These are phyloP conservation scores for Suillus alpinus DNA, from an alignment of 768 basidiomycete genomes.

Conservation along the genomic window DNA sequence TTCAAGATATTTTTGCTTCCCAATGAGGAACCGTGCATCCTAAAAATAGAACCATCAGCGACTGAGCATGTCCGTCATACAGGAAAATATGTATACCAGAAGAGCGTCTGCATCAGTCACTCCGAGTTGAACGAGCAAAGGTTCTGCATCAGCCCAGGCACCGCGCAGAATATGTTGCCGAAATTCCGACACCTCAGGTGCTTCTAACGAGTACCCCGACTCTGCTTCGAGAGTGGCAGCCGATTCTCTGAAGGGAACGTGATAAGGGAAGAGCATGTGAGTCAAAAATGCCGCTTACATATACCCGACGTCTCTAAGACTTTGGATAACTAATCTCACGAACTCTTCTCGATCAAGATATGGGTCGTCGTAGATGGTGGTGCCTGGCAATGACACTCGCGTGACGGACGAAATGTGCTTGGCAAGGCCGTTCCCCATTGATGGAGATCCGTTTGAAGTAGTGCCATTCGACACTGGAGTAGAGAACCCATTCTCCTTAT, in stretches of 20 bases:
- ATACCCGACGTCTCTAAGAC: slow-evolving; percentile 84
- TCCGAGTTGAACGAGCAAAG: slow-evolving; percentile 63
- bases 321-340: slow-evolving; percentile 85
- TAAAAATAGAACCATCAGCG: slow-evolving; percentile 34
- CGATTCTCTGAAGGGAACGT: slow-evolving; percentile 60
- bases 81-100: slow-evolving; percentile 48
- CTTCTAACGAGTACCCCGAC: slow-evolving; percentile 87
- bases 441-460: slow-evolving; percentile 35
- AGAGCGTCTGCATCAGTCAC: slow-evolving; percentile 65
- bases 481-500: slow-evolving; percentile 43
- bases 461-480: slow-evolving; percentile 28
- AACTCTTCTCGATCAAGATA: slow-evolving; percentile 86
- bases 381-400: slow-evolving; percentile 67
- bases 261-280: slow-evolving; percentile 12
- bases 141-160: slow-evolving; percentile 77
- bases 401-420: slow-evolving; percentile 51
- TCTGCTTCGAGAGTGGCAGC: slow-evolving; percentile 88
- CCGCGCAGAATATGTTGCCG: slow-evolving; percentile 77
- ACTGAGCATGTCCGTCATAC: slow-evolving; percentile 2
- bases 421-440: slow-evolving; percentile 45
- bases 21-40: slow-evolving; percentile 85
- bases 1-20: slow-evolving; percentile 95
- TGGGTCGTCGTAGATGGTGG: slow-evolving; percentile 75
- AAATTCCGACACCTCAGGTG: slow-evolving; percentile 74
- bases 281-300: slow-evolving; percentile 39